Evolutionary conservation across 768 basidiomycete species (phyloP), one percentile per base, ranked within the genome.

Genomic region (Mycena galericulata): DNA sequence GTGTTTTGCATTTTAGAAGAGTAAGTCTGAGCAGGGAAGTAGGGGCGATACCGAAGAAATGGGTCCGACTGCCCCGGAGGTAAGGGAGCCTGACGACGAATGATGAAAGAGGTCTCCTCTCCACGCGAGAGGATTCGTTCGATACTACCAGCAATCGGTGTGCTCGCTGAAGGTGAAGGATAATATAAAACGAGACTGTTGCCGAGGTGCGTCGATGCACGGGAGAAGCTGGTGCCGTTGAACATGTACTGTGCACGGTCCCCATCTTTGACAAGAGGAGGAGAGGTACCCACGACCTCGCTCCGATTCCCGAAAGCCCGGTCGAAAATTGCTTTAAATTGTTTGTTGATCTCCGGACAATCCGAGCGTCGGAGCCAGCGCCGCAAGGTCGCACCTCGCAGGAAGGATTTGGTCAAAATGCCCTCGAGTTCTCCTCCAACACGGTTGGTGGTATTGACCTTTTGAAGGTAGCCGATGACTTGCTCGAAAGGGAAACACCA

Each of bases 401-500:
- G 27, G 50, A 64, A 69, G 29, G 68, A 69, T 30, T 9, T 65
- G 10, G 63, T 61, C 40, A 69, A 32, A 38, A 36, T 69, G 34
- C 58, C 62, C 55, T 69, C 68, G 12, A 69, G 57, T 55, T 69
- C 62, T 55, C 72, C 51, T 69, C 82, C 78, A 58, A 72, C 55
- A 29, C 75, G 72, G 53, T 79, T 65, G 69, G 81, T 83, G 9
- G 63, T 78, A 14, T 76, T 70, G 10, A 83, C 65, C 6, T 71
- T 68, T 56, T 85, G 80, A 0, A 85, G 67, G 15, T 62, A 69
- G 12, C 84, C 80, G 50, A 84, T 83, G 20, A 82, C 55, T 0
- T 72, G 69, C 68, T 85, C 79, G 60, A 82, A 83, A 0, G 79
- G 79, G 66, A 81, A 84, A 34, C 72, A 75, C 80, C 79, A 84